phyloP scores from a whole-genome alignment of 495 filamentous ascomycete genomes.

The Neurospora sp. region DNA sequence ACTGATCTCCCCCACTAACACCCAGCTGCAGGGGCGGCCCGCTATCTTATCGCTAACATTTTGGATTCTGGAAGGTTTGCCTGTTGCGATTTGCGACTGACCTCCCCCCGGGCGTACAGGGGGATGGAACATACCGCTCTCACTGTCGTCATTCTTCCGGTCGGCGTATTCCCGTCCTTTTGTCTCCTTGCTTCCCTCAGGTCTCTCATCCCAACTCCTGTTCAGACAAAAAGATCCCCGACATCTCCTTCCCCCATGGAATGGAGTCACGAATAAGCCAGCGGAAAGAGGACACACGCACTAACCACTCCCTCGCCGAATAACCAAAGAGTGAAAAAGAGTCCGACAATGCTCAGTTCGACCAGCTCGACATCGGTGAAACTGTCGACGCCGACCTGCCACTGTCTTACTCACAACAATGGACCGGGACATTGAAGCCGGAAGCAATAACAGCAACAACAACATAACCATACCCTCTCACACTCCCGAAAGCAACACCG shows the following conservation, averaged over 20 bases:
- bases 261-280: not conserved
- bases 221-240: not conserved
- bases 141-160: not conserved
- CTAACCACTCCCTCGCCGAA: not conserved
- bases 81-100: not conserved
- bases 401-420: slow-evolving; percentile 9
- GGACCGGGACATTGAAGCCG: slow-evolving; percentile 14
- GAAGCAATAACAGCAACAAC: slow-evolving; percentile 1
- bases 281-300: not conserved
- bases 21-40: not conserved
- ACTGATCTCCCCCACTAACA: not conserved
- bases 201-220: not conserved
- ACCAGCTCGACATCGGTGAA: not conserved
- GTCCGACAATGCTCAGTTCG: not conserved
- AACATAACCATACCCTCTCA: not conserved
- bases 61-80: not conserved
- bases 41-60: not conserved
- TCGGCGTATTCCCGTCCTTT: not conserved
- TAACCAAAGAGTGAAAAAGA: not conserved
- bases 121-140: not conserved
- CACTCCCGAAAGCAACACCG: not conserved
- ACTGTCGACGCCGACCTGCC: not conserved
- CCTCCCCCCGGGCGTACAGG: not conserved
- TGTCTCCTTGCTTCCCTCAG: not conserved
- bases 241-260: not conserved